Percentiles rank a stretch among this genome's conserved stretches.
Conservation (phyloP, 2,329 filamentous ascomycete species). For the Polychaeton citri region DNA sequence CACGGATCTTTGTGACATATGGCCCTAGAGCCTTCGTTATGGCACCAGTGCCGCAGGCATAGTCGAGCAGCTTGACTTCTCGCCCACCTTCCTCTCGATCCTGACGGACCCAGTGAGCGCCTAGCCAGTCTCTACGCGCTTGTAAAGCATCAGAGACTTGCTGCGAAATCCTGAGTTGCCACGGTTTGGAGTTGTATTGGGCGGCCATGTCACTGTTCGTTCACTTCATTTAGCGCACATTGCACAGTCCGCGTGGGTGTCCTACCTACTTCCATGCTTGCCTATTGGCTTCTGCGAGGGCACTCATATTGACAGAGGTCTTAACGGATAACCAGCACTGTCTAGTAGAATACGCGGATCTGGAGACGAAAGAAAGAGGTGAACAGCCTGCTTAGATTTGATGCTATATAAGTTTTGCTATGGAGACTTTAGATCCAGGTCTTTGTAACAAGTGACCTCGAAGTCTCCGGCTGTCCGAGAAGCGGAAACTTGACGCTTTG, state of each 20-base stretch:
- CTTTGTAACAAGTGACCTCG: too few relatives aligned
- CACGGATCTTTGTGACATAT: constrained; percentile 17
- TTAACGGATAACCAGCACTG: too few relatives aligned
- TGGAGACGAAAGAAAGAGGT: too few relatives aligned
- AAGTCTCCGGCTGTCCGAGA: too few relatives aligned
- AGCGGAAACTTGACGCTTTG: too few relatives aligned
- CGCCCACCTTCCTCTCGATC: constrained; percentile 4
- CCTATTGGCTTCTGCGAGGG: constrained; percentile 21
- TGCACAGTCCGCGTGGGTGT: not conserved
- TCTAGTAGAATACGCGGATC: too few relatives aligned
- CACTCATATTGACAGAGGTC: constrained; percentile 18
- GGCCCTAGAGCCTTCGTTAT: constrained; percentile 18
- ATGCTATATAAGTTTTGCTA: too few relatives aligned
- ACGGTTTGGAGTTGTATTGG: constrained; percentile 19
- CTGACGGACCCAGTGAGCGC: constrained; percentile 10
- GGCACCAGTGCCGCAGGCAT: constrained; percentile 22
- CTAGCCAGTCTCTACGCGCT: constrained; percentile 16
- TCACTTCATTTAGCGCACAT: constrained; percentile 1
- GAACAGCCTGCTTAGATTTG: too few relatives aligned
- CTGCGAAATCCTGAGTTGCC: constrained; percentile 16
- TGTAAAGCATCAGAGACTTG: constrained; percentile 17
- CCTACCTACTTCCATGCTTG: constrained; percentile 18
- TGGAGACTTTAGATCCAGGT: too few relatives aligned
- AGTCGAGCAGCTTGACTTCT: constrained; percentile 18
- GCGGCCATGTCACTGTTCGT: constrained; percentile 16